Percentiles rank a stretch among this genome's conserved stretches.
phyloP scores from a whole-genome alignment of 306 rosid species.

The Prunus campanulata region DNA sequence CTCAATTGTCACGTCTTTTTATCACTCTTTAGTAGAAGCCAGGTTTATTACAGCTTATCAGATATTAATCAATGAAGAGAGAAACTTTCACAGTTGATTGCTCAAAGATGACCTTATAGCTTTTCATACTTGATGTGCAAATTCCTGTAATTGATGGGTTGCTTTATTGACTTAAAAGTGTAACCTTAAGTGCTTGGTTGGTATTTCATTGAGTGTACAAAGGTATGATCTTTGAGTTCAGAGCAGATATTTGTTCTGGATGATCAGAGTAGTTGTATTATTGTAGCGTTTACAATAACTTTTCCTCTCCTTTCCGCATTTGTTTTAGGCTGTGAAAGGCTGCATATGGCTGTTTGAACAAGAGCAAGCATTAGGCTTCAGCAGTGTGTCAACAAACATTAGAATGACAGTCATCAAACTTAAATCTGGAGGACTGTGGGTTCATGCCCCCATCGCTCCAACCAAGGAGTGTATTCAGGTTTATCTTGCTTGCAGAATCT shows the following conservation, averaged over 20 bases:
- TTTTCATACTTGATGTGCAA: neutral
- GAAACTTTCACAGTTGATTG: neutral
- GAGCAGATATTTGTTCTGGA: neutral
- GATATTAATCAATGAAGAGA: neutral
- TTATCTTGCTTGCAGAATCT: constrained; percentile 12
- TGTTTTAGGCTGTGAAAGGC: constrained; percentile 73
- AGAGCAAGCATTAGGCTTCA: constrained; percentile 98
- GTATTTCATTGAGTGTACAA: neutral
- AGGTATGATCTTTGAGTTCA: neutral
- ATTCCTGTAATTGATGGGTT: neutral
- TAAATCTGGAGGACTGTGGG: constrained; percentile 95
- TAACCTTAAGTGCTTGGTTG: no score
- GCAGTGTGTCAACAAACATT: constrained; percentile 96
- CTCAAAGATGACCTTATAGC: neutral
- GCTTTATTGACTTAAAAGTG: neutral
- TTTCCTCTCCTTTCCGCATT: constrained; percentile 14
- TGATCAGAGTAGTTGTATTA: neutral
- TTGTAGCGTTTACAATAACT: constrained; percentile 10
- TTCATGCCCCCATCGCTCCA: constrained; percentile 97
- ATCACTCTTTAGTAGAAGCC: neutral
- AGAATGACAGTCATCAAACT: constrained; percentile 96
- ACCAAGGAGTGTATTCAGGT: constrained; percentile 98
- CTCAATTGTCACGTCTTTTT: neutral
- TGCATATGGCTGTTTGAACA: constrained; percentile 92
- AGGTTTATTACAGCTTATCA: neutral